Evolutionary conservation across 176 grass and related monocot species (phyloP).

Genomic region (Eleusine coracana): DNA sequence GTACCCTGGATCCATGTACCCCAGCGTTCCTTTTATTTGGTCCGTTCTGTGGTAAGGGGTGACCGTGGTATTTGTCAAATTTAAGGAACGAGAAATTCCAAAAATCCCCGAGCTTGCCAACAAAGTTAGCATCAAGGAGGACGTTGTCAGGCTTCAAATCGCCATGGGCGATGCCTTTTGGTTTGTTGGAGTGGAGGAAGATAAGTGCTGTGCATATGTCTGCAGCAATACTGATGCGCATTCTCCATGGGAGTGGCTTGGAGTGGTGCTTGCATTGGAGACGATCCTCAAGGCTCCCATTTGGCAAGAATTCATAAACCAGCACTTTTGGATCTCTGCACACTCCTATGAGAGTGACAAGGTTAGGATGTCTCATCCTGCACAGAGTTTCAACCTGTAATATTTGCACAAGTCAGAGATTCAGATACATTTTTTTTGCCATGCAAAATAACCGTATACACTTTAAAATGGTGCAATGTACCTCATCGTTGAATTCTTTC

Average conservation of each 20-base stretch:
- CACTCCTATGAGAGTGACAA: conserved; percentile 66
- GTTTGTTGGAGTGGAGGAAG: conserved; percentile 68
- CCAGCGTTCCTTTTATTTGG: conserved; percentile 65
- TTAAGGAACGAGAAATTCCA: conserved; percentile 68
- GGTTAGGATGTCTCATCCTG: conserved; percentile 72
- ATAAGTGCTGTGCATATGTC: conserved; percentile 76
- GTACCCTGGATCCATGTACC: conserved; percentile 81
- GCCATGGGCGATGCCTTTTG: conserved; percentile 60
- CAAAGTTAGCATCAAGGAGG: conserved; percentile 53
- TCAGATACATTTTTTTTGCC: not conserved
- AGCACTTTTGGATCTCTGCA: conserved; percentile 61
- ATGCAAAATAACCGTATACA: conserved; percentile 12
- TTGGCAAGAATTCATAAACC: conserved; percentile 67
- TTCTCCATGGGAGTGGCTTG: conserved; percentile 58
- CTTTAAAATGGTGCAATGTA: conserved; percentile 32
- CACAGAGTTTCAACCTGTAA: conserved; percentile 64
- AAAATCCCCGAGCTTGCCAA: conserved; percentile 72
- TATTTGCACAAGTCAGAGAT: conserved; percentile 2
- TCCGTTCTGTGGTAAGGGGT: conserved; percentile 65
- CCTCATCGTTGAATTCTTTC: conserved; percentile 72
- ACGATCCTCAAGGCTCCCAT: conserved; percentile 67
- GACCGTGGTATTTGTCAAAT: conserved; percentile 54
- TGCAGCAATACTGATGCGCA: conserved; percentile 48
- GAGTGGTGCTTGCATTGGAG: conserved; percentile 41
- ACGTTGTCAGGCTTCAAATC: conserved; percentile 81